Percentiles rank a stretch among this genome's conserved stretches.
These are phyloP conservation scores for Earliella scabrosa DNA, from an alignment of 1,284 basidiomycete species.

Conservation along the genomic window DNA sequence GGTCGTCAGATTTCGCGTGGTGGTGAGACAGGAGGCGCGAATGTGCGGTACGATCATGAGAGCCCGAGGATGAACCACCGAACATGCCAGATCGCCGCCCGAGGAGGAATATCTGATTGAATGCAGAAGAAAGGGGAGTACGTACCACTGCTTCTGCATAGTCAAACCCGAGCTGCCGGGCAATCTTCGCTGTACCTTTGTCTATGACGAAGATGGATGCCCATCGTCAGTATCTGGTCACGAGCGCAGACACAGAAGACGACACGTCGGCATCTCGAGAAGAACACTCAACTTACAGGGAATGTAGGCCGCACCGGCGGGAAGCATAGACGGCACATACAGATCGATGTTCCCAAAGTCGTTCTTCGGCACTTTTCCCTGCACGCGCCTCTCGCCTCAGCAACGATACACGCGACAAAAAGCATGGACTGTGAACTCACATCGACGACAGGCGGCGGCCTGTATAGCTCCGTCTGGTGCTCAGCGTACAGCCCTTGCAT, in stretches of 20 bases:
- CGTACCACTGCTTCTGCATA: slow-evolving; percentile 92
- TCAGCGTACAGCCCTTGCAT: slow-evolving; percentile 90
- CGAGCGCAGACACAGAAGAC: neutral
- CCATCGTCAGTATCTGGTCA: neutral
- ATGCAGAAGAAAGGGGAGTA: slow-evolving; percentile 25
- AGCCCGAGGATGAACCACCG: neutral
- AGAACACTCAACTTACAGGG: slow-evolving; percentile 66
- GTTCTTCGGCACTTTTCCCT: slow-evolving; percentile 95
- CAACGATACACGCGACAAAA: neutral
- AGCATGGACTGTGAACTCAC: slow-evolving; percentile 47
- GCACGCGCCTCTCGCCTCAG: neutral
- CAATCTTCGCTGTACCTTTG: slow-evolving; percentile 89
- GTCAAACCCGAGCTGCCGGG: slow-evolving; percentile 85
- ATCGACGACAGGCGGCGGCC: slow-evolving; percentile 80
- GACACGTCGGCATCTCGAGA: neutral
- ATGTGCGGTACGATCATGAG: slow-evolving; percentile 2
- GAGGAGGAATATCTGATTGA: neutral
- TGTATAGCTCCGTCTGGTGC: slow-evolving; percentile 86
- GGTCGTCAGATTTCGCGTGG: slow-evolving; percentile 1
- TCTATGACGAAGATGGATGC: slow-evolving; percentile 54
- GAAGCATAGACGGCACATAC: slow-evolving; percentile 95
- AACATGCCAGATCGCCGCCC: neutral
- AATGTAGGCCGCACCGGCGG: slow-evolving; percentile 84
- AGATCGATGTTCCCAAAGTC: slow-evolving; percentile 97
- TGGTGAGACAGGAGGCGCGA: neutral